Conservation (phyloP, 768 basidiomycete species). For the Pleurotus djamor region DNA sequence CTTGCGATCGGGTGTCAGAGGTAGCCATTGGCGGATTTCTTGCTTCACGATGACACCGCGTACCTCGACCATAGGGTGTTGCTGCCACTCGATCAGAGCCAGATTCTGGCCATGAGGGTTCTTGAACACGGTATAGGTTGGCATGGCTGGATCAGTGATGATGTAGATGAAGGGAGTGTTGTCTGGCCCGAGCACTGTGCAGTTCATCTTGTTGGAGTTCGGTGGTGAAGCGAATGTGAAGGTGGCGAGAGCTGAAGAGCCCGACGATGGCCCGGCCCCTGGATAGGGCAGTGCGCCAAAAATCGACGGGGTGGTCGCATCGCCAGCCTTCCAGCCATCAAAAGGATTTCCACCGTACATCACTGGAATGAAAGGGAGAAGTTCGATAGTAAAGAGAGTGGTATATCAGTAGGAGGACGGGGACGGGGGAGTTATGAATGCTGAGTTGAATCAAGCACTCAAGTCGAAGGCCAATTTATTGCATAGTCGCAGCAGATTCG, state of each 20-base stretch:
- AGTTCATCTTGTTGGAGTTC: slow-evolving; percentile 40
- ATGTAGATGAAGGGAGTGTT: slow-evolving; percentile 35
- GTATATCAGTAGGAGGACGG: background rate
- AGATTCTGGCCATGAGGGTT: slow-evolving; percentile 31
- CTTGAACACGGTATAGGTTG: slow-evolving; percentile 35
- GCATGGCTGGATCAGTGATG: slow-evolving; percentile 28
- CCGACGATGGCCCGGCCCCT: slow-evolving; percentile 3
- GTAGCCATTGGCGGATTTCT: slow-evolving; percentile 39
- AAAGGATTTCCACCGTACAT: background rate
- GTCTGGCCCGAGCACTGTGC: slow-evolving; percentile 37
- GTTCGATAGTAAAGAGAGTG: no score
- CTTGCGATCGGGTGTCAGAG: slow-evolving; percentile 37
- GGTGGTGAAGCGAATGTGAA: slow-evolving; percentile 36
- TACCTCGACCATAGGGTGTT: slow-evolving; percentile 31
- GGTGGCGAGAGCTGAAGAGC: slow-evolving; percentile 27
- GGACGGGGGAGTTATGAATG: background rate
- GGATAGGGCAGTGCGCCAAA: slow-evolving; percentile 11
- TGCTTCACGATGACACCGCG: slow-evolving; percentile 30
- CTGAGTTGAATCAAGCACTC: background rate
- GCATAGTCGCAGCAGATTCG: slow-evolving; percentile 1
- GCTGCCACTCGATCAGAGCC: slow-evolving; percentile 42
- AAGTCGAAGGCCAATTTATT: slow-evolving; percentile 1
- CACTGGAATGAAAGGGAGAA: no score
- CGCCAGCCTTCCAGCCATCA: slow-evolving; percentile 1
- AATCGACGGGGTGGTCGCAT: slow-evolving; percentile 5